Percentiles rank a stretch among this genome's conserved stretches.
These are phyloP conservation scores for Symbiodinium pilosum DNA, from an alignment of 73 alveolate species.

Conservation along the genomic window DNA sequence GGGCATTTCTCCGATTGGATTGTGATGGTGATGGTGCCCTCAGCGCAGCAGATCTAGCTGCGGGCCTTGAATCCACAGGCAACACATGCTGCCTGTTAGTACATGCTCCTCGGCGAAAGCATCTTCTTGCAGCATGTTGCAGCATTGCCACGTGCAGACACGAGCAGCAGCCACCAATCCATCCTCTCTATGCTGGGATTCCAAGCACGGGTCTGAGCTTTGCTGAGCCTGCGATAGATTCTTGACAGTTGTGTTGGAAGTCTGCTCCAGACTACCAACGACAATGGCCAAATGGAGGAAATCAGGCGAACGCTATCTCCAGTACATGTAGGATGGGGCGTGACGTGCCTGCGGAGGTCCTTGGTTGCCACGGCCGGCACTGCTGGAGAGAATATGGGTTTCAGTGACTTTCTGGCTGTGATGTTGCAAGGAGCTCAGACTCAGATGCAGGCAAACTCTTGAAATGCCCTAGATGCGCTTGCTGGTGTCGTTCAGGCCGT, in stretches of 20 bases:
- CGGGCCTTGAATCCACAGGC: neutral
- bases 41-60: conserved; percentile 7
- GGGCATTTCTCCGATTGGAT: conserved; percentile 45
- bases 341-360: neutral
- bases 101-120: neutral
- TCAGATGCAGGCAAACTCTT: neutral
- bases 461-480: no score
- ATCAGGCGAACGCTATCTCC: neutral
- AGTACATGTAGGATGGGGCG: neutral
- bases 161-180: no score
- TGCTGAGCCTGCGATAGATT: neutral
- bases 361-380: conserved; percentile 28
- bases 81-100: neutral
- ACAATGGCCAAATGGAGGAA: neutral
- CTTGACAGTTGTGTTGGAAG: neutral
- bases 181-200: neutral
- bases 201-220: neutral
- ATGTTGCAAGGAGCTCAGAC: conserved; percentile 12
- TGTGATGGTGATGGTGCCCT: conserved; percentile 14
- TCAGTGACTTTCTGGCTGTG: conserved; percentile 52
- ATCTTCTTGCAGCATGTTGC: neutral
- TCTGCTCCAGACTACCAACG: neutral
- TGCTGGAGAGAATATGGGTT: neutral
- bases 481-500: neutral
- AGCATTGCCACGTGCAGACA: no score